A percentile compares a stretch with the other conserved stretches of the same genome.
Conservation (phyloP, 495 filamentous ascomycete genomes). For the Xylaria grammica region DNA sequence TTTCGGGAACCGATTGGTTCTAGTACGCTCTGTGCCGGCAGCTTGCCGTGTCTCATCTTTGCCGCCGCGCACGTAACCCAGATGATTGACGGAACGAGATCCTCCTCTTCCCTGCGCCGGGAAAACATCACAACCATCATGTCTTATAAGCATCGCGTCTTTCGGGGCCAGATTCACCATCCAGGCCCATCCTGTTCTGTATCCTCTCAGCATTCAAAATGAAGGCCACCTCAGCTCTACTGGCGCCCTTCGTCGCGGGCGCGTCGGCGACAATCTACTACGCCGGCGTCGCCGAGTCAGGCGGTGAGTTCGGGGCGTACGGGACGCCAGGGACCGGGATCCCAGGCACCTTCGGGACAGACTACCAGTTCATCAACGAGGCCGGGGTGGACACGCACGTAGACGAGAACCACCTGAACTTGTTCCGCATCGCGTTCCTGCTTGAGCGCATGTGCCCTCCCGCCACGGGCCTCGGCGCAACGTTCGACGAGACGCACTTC, state of each 20-base stretch:
- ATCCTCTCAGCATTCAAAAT: too few relatives aligned
- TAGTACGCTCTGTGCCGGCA: neutral
- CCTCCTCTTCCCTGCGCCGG: neutral
- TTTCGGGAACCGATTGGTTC: neutral
- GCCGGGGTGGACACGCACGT: conserved; percentile 51
- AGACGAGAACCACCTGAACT: conserved; percentile 54
- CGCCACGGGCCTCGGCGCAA: conserved; percentile 52
- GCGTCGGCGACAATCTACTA: conserved; percentile 58
- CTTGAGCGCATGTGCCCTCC: conserved; percentile 61
- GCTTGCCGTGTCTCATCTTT: neutral
- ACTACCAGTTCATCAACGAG: conserved; percentile 57
- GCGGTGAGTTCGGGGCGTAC: conserved; percentile 59
- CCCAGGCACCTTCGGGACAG: conserved; percentile 55
- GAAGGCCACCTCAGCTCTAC: conserved; percentile 35
- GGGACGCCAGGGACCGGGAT: conserved; percentile 52
- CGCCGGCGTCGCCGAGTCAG: conserved; percentile 57
- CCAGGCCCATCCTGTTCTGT: neutral
- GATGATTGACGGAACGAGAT: neutral
- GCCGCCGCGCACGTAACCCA: neutral
- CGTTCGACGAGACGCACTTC: conserved; percentile 60
- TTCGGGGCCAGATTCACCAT: neutral
- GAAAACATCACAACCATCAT: neutral
- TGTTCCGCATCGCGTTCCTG: conserved; percentile 59
- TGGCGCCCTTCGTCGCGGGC: conserved; percentile 36
- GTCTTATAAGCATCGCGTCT: conserved; percentile 21